Percentiles rank a stretch among this genome's conserved stretches.
Evolutionary conservation across 2,329 filamentous ascomycete genomes (phyloP).

Genomic region (Botrytis medusae): DNA sequence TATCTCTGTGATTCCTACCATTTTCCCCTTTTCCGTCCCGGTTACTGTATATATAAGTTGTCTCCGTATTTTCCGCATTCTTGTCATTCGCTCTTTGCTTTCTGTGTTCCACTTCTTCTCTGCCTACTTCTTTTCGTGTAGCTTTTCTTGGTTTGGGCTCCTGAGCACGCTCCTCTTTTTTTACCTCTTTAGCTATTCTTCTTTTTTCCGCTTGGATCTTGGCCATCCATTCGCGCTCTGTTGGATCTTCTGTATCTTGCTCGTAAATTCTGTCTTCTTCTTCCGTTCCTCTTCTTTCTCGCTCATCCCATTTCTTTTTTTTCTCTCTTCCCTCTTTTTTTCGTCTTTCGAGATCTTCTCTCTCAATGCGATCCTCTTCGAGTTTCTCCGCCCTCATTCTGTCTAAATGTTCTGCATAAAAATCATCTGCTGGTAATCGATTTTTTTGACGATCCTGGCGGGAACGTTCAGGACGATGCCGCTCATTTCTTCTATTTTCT

Average conservation of each 20-base stretch:
- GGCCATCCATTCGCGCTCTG: not conserved
- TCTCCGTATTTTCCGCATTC: no score
- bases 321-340: not conserved
- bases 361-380: no score
- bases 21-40: not conserved
- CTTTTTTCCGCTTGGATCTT: rapidly evolving
- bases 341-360: not conserved
- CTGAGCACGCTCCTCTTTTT: rapidly evolving
- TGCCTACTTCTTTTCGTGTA: not conserved
- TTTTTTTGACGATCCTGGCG: no score
- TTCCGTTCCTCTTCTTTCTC: not conserved
- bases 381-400: no score
- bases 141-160: not conserved
- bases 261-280: not conserved
- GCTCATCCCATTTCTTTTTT: not conserved
- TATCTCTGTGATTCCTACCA: rapidly evolving
- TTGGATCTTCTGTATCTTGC: not conserved
- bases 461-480: no score
- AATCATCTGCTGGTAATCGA: no score
- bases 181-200: not conserved
- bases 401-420: no score
- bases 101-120: not conserved
- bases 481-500: no score
- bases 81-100: no score
- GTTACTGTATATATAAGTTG: no score